Evolutionary conservation across 495 filamentous ascomycete genomes (phyloP).

Genomic region (Penicillium lagena): DNA sequence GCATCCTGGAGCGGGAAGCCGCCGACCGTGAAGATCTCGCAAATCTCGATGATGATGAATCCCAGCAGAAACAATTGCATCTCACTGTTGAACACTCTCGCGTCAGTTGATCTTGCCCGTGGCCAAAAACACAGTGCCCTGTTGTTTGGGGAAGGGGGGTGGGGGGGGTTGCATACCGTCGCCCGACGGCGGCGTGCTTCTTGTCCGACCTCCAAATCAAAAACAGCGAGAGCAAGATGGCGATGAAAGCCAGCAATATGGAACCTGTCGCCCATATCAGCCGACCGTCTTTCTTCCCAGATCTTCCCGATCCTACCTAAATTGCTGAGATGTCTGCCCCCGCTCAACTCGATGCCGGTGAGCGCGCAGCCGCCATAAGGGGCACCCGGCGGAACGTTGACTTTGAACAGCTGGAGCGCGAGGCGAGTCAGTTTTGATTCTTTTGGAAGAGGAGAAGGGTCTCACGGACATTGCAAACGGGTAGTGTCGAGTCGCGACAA

Average conservation of each 20-base stretch:
- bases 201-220: conserved; percentile 77
- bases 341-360: conserved; percentile 62
- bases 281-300: not conserved
- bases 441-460: not conserved
- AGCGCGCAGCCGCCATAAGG: conserved; percentile 63
- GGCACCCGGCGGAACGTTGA: conserved; percentile 41
- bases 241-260: conserved; percentile 74
- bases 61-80: conserved; percentile 90
- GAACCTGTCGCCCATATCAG: conserved; percentile 56
- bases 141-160: too few relatives aligned
- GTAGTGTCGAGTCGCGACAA: conserved; percentile 92
- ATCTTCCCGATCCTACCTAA: conserved; percentile 56
- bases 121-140: not conserved
- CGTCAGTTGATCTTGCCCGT: conserved; percentile 4
- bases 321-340: conserved; percentile 64
- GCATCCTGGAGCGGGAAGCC: conserved; percentile 66
- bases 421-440: conserved; percentile 13
- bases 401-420: conserved; percentile 42
- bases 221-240: conserved; percentile 58
- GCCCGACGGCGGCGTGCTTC: conserved; percentile 90
- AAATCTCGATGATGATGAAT: conserved; percentile 85
- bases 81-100: conserved; percentile 51
- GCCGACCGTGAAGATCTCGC: conserved; percentile 93
- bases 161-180: conserved; percentile 55
- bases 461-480: conserved; percentile 87